A percentile compares a stretch with the other conserved stretches of the same genome.
These are phyloP conservation scores for Capsella bursapastoris DNA, from an alignment of 345 rosid species.

Conservation along the genomic window DNA sequence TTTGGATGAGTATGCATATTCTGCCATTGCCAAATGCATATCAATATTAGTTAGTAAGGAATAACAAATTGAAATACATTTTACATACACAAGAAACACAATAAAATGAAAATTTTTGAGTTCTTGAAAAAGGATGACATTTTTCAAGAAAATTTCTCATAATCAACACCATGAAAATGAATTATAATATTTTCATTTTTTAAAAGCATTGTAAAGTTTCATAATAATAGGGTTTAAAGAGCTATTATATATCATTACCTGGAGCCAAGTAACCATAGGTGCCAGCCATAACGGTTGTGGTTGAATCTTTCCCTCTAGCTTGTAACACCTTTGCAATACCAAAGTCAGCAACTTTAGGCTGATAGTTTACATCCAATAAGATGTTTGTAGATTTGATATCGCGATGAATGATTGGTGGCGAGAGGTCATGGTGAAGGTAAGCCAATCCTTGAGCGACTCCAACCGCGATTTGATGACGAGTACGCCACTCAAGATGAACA, in stretches of 20 bases:
- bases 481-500: constrained; percentile 71
- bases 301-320: constrained; percentile 85
- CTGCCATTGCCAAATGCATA: constrained; percentile 49
- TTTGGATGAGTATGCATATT: constrained; percentile 80
- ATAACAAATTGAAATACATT: background rate
- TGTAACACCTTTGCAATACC: constrained; percentile 95
- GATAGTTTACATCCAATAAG: constrained; percentile 69
- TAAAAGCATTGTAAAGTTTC: background rate
- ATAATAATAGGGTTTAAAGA: background rate
- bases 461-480: constrained; percentile 82
- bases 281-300: constrained; percentile 81
- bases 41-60: background rate
- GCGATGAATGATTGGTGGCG: constrained; percentile 78
- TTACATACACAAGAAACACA: background rate
- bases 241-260: constrained; percentile 51
- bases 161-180: background rate
- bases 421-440: constrained; percentile 88
- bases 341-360: constrained; percentile 92
- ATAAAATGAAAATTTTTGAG: background rate
- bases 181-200: background rate
- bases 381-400: constrained; percentile 94
- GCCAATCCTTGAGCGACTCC: constrained; percentile 94
- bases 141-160: background rate
- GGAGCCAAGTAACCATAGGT: constrained; percentile 97
- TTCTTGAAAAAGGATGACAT: background rate